Base-by-base conservation (phyloP, 2,329 filamentous ascomycete genomes). In the Ilyonectria mors-panacis region DNA sequence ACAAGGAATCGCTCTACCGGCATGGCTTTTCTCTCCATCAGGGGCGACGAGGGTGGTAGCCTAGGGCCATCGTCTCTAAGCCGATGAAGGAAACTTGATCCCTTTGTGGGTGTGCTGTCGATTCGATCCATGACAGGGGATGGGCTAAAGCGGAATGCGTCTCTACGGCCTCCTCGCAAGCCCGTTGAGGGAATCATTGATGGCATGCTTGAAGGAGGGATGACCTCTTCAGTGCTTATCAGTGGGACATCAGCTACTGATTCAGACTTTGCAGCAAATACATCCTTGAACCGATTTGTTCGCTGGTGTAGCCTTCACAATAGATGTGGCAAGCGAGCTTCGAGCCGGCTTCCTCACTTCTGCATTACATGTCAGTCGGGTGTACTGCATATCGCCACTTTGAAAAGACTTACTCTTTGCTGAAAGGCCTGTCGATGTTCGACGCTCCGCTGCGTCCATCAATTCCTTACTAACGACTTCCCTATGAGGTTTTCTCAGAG, bases 401-500 rank as follows among this genome's bases (percentile, higher is more conserved):
- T 55, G 19, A 44, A 17, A 17, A 48, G 33, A 79, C 85, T 79
- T 81, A 89, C 88, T 90, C 75, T 78, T 82, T 2, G 75, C 70
- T 5, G 83, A 83, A 55, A 85, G 76, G 50, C 83, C 82, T 4
- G 83, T 82, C 17, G 83, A 83, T 6, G 84, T 82, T 60, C 90
- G 87, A 72, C 87, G 87, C 77, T 94, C 91, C 5, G 89, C 87
- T 28, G 89, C 91, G 70, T 93, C 92, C 4, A 87, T 89, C 63
- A 93, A 85, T 42, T 89, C 87, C 73, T 90, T 91, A 35, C 90
- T 89, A 13, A 91, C 92, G 45, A 92, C 84, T 23, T 89, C 87
- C 51, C 93, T 88, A 74, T 95, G 94, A 1, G 93, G 93, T 79
- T 91, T 94, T 77, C 92, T 91, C 47, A 95, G 79, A 10, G 90